phyloP scores from a whole-genome alignment of 2,329 filamentous ascomycete genomes.

The Botrytis tulipae region DNA sequence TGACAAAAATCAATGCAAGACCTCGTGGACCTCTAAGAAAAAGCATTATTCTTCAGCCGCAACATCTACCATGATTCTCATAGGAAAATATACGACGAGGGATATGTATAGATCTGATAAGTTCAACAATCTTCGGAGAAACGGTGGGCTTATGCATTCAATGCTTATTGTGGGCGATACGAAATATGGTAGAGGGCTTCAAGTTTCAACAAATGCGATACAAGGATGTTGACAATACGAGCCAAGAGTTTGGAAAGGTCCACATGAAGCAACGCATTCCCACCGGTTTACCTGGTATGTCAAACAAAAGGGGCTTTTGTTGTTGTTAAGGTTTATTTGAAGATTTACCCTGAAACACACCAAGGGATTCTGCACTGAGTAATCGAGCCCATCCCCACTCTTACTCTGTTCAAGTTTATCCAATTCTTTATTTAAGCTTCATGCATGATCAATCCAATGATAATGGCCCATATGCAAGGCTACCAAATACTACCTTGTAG shows the following conservation, averaged over 20 bases:
- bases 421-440: not conserved
- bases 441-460: not conserved
- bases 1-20: slow-evolving; percentile 8
- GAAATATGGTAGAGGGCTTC: not conserved
- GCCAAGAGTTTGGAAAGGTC: not conserved
- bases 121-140: not conserved
- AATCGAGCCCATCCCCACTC: not conserved
- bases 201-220: not conserved
- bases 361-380: not conserved
- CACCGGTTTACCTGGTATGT: not conserved
- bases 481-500: not conserved
- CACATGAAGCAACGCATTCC: not conserved
- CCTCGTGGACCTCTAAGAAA: slow-evolving; percentile 5
- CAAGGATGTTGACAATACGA: not conserved
- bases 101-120: not conserved
- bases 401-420: not conserved
- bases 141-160: not conserved
- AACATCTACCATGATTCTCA: slow-evolving; percentile 6
- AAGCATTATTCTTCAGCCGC: slow-evolving; percentile 6
- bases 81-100: not conserved
- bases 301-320: not conserved
- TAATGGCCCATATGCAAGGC: slow-evolving; percentile 1
- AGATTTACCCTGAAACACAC: not conserved
- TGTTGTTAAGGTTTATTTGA: not conserved
- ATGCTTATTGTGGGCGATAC: not conserved